These are phyloP conservation scores for Psophocarpus tetragonolobus DNA, from an alignment of 306 rosid species.

Conservation along the genomic window DNA sequence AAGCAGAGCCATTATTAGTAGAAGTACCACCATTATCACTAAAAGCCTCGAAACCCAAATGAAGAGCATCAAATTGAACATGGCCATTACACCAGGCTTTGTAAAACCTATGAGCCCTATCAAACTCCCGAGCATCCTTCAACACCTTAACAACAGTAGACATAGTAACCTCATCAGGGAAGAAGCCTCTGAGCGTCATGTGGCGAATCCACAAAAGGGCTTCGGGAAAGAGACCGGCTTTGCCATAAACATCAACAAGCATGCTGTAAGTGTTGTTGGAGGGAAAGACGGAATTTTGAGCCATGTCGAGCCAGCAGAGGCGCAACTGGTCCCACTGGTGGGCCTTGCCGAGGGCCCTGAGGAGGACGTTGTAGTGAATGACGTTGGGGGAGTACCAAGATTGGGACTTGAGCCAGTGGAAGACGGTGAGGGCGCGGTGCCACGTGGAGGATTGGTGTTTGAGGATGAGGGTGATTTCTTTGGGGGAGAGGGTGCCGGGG, in stretches of 20 bases:
- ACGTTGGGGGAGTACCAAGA: constrained; percentile 64
- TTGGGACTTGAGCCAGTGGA: constrained; percentile 76
- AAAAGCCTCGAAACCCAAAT: constrained; percentile 47
- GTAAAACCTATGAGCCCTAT: constrained; percentile 73
- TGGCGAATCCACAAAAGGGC: constrained; percentile 88
- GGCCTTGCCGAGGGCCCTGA: constrained; percentile 71
- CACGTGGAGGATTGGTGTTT: constrained; percentile 58
- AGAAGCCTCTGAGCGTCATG: constrained; percentile 66
- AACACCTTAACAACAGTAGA: constrained; percentile 76
- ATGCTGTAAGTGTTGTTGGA: constrained; percentile 71
- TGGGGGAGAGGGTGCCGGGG: constrained; percentile 46
- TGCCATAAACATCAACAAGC: constrained; percentile 87
- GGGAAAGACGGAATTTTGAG: constrained; percentile 57
- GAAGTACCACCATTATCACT: neutral
- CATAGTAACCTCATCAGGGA: constrained; percentile 95
- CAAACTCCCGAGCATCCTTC: constrained; percentile 74
- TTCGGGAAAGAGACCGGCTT: constrained; percentile 79
- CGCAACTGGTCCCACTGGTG: constrained; percentile 80
- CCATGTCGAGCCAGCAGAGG: constrained; percentile 88
- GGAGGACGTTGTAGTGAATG: constrained; percentile 89
- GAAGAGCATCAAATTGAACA: constrained; percentile 70
- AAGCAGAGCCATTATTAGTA: constrained; percentile 43
- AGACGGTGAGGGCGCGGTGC: constrained; percentile 58
- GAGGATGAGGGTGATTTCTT: constrained; percentile 75
- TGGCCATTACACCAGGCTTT: constrained; percentile 72